Evolutionary conservation across 495 filamentous ascomycete genomes (phyloP), one percentile per base, ranked within the genome.

Genomic region (Lophiotrema nucula): DNA sequence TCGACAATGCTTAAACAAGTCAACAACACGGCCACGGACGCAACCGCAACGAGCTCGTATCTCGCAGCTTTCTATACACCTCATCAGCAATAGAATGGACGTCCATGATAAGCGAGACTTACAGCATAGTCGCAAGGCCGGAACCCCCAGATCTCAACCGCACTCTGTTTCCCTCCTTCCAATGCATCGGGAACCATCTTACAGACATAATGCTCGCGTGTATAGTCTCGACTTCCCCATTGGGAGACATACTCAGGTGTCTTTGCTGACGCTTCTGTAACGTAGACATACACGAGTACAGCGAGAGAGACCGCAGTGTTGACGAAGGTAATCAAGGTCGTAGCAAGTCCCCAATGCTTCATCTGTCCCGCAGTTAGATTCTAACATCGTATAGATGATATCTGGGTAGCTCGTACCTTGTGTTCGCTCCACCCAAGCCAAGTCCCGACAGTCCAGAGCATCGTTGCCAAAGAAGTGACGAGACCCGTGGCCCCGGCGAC

Each of bases 121-220:
- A 59, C 56, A 22, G 57, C 57, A 24, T 19, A 3, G 4, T 42
- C 42, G 18, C 57, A 60, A 6, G 43, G 43, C 2, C 41, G 23
- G 15, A 60, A 60, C 4, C 57, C 49, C 21, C 44, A 60, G n/a
- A n/a, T n/a, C n/a, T n/a, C n/a, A n/a, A n/a, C n/a, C n/a, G n/a
- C n/a, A n/a, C n/a, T n/a, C n/a, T n/a, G n/a, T n/a, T n/a, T n/a
- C n/a, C n/a, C n/a, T n/a, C 54, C 25, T 0, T 1, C 8, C 6
- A 60, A 39, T n/a, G 33, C 6, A 24, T 31, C 48, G 13, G 57
- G 57, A 28, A 60, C 41, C 15, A 50, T 50, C 16, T 23, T 48
- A 19, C 57, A 60, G 22, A 54, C 18, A 22, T 53, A 60, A 35
- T 28, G 54, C 37, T 60, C 57, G 4, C 38, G n/a, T 10, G 57